Conservation (phyloP, 768 basidiomycete genomes). For the Trichaptum fuscoviolaceum region DNA sequence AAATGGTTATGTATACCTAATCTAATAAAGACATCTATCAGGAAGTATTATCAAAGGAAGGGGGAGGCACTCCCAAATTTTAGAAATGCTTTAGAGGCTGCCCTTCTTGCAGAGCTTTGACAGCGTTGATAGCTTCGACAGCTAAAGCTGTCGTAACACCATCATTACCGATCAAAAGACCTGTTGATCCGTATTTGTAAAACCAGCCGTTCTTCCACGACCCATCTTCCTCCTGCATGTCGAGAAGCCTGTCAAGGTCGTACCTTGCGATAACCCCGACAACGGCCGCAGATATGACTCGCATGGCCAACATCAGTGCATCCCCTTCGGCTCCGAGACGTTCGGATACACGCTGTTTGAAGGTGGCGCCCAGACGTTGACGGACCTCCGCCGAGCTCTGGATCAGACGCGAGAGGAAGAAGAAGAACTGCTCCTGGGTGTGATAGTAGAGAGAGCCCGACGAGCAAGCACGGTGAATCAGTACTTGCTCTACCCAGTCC, state of each 20-base stretch:
- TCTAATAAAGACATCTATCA: neutral
- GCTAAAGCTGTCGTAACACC: slow-evolving; percentile 52
- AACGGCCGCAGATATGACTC: slow-evolving; percentile 39
- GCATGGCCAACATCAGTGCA: slow-evolving; percentile 51
- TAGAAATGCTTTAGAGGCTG: neutral
- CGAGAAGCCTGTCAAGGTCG: slow-evolving; percentile 40
- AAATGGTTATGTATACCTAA: neutral
- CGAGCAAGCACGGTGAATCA: slow-evolving; percentile 47
- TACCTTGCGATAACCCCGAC: slow-evolving; percentile 37
- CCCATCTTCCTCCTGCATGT: slow-evolving; percentile 51
- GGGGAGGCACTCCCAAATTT: neutral
- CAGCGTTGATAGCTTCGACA: slow-evolving; percentile 40
- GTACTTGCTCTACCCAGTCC: slow-evolving; percentile 45
- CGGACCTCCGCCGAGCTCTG: slow-evolving; percentile 27
- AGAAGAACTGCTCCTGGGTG: slow-evolving; percentile 48
- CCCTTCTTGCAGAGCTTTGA: slow-evolving; percentile 10
- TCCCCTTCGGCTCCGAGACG: slow-evolving; percentile 45
- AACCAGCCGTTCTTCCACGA: slow-evolving; percentile 53
- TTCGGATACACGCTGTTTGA: slow-evolving; percentile 43
- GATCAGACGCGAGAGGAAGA: slow-evolving; percentile 43
- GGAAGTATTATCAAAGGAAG: too few relatives aligned
- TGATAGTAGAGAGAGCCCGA: slow-evolving; percentile 53
- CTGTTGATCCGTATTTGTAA: slow-evolving; percentile 49
- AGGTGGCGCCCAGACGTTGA: slow-evolving; percentile 32
- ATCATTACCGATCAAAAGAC: slow-evolving; percentile 46